Percentiles rank a stretch among this genome's conserved stretches.
Conservation (phyloP, 768 basidiomycete genomes). For the Tricholoma flavovirens region DNA sequence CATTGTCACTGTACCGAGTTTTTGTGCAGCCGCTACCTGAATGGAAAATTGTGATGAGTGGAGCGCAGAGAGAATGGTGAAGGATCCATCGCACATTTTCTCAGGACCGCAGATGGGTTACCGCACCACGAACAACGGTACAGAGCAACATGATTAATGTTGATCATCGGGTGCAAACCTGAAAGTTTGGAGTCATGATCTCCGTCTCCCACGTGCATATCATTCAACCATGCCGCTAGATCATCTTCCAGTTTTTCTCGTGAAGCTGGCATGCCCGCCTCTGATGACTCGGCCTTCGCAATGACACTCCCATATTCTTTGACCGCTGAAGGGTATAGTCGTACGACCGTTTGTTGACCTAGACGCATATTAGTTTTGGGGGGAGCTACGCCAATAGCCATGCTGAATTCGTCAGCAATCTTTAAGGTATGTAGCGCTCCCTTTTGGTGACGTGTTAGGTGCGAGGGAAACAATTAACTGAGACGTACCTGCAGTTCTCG, state of each 20-base stretch:
- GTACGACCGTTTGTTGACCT: conserved; percentile 46
- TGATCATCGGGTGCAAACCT: conserved; percentile 40
- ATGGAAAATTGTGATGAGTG: neutral
- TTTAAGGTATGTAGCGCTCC: conserved; percentile 38
- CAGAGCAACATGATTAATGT: conserved; percentile 42
- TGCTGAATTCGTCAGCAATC: conserved; percentile 47
- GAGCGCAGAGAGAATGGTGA: neutral
- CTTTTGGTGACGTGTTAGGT: conserved; percentile 10
- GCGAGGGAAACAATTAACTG: neutral
- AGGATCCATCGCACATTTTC: conserved; percentile 40
- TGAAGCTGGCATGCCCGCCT: conserved; percentile 15
- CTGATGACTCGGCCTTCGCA: conserved; percentile 23
- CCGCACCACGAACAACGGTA: conserved; percentile 62
- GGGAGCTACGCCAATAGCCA: conserved; percentile 38
- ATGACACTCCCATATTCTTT: conserved; percentile 45
- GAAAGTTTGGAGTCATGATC: conserved; percentile 23
- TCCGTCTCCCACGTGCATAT: conserved; percentile 21
- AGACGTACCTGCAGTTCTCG: conserved; percentile 43
- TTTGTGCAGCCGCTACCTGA: conserved; percentile 22
- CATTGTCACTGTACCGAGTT: conserved; percentile 14
- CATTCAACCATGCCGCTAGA: conserved; percentile 25
- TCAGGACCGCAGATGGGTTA: conserved; percentile 53
- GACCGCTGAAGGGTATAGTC: conserved; percentile 36
- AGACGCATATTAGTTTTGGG: conserved; percentile 49
- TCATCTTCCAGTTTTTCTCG: conserved; percentile 47